phyloP scores from a whole-genome alignment of 495 filamentous ascomycete genomes.

The Tuber aestivum region DNA sequence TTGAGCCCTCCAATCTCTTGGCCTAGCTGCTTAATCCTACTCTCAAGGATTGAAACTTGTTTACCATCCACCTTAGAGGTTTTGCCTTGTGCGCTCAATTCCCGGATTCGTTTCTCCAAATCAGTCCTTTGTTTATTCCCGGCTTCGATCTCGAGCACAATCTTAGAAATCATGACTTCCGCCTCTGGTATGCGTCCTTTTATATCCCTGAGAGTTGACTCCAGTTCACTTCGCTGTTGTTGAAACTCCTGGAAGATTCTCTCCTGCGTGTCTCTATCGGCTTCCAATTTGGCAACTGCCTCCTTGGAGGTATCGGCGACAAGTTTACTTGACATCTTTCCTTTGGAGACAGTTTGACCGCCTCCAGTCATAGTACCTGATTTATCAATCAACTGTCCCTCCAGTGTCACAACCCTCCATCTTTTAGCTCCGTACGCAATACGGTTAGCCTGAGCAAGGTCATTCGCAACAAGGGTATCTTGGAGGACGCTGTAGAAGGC shows the following conservation, averaged over 20 bases:
- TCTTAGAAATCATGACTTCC: constrained; percentile 88
- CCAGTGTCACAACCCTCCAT: constrained; percentile 93
- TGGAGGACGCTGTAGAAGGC: constrained; percentile 92
- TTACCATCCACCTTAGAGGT: constrained; percentile 69
- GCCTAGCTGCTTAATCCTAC: constrained; percentile 67
- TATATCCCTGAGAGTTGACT: constrained; percentile 62
- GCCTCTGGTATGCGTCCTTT: constrained; percentile 77
- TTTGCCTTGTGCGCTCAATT: constrained; percentile 56
- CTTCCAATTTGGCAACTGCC: constrained; percentile 77
- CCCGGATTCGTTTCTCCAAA: constrained; percentile 72
- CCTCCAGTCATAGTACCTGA: constrained; percentile 98
- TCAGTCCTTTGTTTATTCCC: constrained; percentile 76
- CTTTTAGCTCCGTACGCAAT: constrained; percentile 88
- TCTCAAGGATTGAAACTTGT: constrained; percentile 62
- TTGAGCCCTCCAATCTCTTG: constrained; percentile 74
- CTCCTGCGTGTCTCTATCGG: constrained; percentile 78
- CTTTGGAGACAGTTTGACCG: constrained; percentile 77
- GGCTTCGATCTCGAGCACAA: constrained; percentile 81
- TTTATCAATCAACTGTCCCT: constrained; percentile 92
- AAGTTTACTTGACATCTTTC: constrained; percentile 92
- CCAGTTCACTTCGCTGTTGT: constrained; percentile 68
- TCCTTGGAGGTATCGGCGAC: constrained; percentile 78
- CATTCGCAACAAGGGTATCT: constrained; percentile 87
- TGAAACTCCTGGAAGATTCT: constrained; percentile 72
- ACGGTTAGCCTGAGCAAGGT: constrained; percentile 86